A percentile compares a stretch with the other conserved stretches of the same genome.
Evolutionary conservation across 108 stramenopile species (phyloP).

Genomic region (Stephanodiscus minutulus): DNA sequence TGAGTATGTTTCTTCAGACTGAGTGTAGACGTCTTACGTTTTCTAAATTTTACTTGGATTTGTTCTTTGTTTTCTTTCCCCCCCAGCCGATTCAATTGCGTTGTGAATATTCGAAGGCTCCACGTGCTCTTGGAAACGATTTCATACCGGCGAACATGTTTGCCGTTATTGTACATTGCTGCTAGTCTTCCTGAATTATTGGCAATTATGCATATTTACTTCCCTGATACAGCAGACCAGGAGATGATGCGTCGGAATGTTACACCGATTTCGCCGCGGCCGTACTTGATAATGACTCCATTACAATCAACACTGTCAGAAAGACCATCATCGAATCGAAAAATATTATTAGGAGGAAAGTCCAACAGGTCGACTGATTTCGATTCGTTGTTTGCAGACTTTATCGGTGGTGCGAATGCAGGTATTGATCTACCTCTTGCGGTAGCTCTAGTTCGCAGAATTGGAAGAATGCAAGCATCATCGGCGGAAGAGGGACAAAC

Average conservation of each 20-base stretch:
- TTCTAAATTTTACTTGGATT: not conserved
- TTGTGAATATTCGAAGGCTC: constrained; percentile 28
- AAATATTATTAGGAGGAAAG: constrained; percentile 8
- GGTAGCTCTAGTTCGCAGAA: constrained; percentile 26
- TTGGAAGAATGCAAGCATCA: constrained; percentile 4
- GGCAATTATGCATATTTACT: constrained; percentile 13
- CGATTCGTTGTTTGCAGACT: constrained; percentile 18
- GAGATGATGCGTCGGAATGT: not conserved
- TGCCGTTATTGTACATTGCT: constrained; percentile 23
- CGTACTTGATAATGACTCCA: not conserved
- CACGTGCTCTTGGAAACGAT: constrained; percentile 18
- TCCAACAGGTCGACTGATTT: constrained; percentile 9
- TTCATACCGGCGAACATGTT: constrained; percentile 6
- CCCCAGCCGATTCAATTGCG: constrained; percentile 33
- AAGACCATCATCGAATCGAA: not conserved
- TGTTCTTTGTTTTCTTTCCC: no score
- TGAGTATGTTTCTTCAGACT: constrained; percentile 19
- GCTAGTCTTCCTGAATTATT: constrained; percentile 2
- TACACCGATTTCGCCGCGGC: not conserved
- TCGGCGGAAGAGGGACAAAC: not conserved
- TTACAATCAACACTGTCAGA: not conserved
- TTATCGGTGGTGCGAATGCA: constrained; percentile 9
- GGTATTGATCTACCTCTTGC: constrained; percentile 17
- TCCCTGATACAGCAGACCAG: not conserved
- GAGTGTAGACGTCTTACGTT: not conserved